Evolutionary conservation across 768 basidiomycete species (phyloP), one percentile per base, ranked within the genome.

Genomic region (Leccinum aurantiacum): DNA sequence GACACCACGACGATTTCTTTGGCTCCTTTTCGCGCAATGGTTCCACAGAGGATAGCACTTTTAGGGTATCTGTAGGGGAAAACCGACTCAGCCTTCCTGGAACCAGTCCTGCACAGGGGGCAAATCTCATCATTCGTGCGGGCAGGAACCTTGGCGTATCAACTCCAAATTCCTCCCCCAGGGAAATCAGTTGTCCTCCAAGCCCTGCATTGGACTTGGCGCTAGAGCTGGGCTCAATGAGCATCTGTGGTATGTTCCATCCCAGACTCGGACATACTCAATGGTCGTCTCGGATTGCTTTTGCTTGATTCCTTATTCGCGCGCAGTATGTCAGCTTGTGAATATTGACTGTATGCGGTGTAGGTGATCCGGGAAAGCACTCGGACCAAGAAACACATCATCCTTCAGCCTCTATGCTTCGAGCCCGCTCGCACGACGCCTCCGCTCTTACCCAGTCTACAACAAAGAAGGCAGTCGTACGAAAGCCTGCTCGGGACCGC

Each of bases 401-500:
- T 22, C 17, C 46, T 19, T 56, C 53, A 7, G 19, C 19, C 1
- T 24, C 52, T 14, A 24, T 50, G 3, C 38, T 57, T 64, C 69
- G 3, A 67, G 62, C 51, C 71, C 72, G 17, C 25, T 59, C 74
- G 35, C 68, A 67, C 4, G 67, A 58, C 9, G 29, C 62, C 15
- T 31, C 60, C 7, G 44, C 52, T 0, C 41, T 58, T 9, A n/a
- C 49, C 14, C 38, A 59, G 24, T 55, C 41, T 9, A 55, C 38
- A 53, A 48, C 37, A 47, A 71, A 58, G 63, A 73, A 57, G 11
- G 17, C 56, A 24, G 27, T 33, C 0, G 61, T 57, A 41, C 56
- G 52, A 49, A 48, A 17, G 27, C 51, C 38, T 15, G 46, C 70
- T 53, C 71, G 77, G n/a, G 74, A 73, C n/a, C 79, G 83, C 17